Base-by-base conservation (phyloP, 2,329 filamentous ascomycete species). In the Plenodomus tracheiphilus region DNA sequence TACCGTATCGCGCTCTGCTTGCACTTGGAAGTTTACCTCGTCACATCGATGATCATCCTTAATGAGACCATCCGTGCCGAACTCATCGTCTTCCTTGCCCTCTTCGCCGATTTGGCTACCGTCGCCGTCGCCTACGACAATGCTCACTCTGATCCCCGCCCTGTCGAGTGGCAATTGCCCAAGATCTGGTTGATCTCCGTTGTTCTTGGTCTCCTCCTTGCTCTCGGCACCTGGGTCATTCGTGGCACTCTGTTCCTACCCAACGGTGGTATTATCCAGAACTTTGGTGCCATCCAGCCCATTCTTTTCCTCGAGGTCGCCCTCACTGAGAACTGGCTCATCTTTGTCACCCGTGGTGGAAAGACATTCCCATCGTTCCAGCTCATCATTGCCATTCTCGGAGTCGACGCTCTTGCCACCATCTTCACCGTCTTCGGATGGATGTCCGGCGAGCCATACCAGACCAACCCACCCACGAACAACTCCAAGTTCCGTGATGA, bases 161-260 rank as follows among this genome's bases (percentile, higher is more conserved):
- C 87, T 13, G 87, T 90, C 64, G 87, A 90, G 73, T 91, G 87
- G 87, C 87, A 91, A 75, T 72, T 91, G 57, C 86, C 87, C 57
- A 91, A 90, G 81, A 90, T 90, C 69, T 90, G 87, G 87, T 81
- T 90, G 59, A 89, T 91, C 65, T 86, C 82, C 54, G 78, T 87
- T 58, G 76, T 87, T 51, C 81, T 90, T 42, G 87, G 87, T 72
- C 58, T 82, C 28, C 75, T 89, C 38, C 85, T 91, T 36, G 87
- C 87, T 46, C 68, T 82, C 38, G 87, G 78, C 52, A 91, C 87
- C 62, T 91, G 87, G 87, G 78, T 90, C 66, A 76, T 89, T 56
- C 87, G 87, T 65, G 87, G 83, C 43, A 81, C 86, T 41, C 75
- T 90, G 66, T 90, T 84, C 80, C 74, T 89, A 17, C 75, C 77